Base-by-base conservation (phyloP, 1,284 basidiomycete genomes). In the Phlebopus sp. region DNA sequence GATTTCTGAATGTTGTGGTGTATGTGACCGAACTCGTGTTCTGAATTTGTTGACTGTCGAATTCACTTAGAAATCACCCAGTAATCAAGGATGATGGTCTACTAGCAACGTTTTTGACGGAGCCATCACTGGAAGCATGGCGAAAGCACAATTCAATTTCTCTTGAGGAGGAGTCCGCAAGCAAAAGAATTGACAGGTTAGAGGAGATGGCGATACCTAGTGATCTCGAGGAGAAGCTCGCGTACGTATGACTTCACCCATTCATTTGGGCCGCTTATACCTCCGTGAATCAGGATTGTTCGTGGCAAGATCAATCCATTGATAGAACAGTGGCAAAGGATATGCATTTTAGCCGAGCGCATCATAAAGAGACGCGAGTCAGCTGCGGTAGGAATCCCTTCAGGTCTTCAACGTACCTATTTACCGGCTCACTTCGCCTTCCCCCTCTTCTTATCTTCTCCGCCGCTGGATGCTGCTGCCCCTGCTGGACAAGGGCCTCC, bases 131-230 rank as follows among this genome's bases (percentile, higher is more conserved):
- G 55, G 92, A 95, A 63, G 72, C 75, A 40, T 96, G 92, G 92
- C 77, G 91, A 37, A 94, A 92, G 60, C 78, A 84, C 45, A 75
- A 80, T 1, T 58, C 76, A 0, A 70, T 90, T 8, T 84, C 86
- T 5, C 73, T 91, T 34, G 92, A 96, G 23, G 94, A 97, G 70
- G 94, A 97, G 64, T 90, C 90, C 0, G 69, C 74, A 0, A 85
- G 83, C 51, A 92, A 92, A 59, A 81, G 84, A 13, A 77, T 97
- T 4, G 90, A 92, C 51, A 76, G 81, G 19, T 74, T 87, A 7
- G 90, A 96, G 65, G 92, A 96, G 68, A 93, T 94, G 88, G 76
- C 82, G 5, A 92, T 97, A 50, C 94, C 94, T 2, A 84, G 86
- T 51, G 92, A 97, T 67, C 74, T 97, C 6, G 92, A 95, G 53